These are phyloP conservation scores for Phytophthora colocasiae DNA, from an alignment of 352 stramenopile genomes.

Conservation along the genomic window DNA sequence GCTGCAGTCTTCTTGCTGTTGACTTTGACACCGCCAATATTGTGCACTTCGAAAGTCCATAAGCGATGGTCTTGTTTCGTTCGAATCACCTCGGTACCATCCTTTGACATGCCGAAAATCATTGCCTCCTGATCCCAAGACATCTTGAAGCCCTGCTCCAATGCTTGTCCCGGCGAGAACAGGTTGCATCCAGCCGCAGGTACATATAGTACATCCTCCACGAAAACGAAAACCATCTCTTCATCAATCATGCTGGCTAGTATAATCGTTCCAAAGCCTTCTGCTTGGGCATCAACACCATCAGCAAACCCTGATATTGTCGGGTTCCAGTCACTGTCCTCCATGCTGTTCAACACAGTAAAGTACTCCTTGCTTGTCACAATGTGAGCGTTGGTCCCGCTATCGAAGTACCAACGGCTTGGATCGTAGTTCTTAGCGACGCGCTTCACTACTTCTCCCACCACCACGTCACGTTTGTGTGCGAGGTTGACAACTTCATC, in stretches of 20 bases:
- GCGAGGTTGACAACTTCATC: too few species aligned
- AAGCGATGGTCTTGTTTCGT: neutral
- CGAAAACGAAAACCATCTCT: conserved; percentile 14
- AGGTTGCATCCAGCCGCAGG: conserved; percentile 18
- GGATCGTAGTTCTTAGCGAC: conserved; percentile 2
- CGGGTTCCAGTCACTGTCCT: conserved; percentile 22
- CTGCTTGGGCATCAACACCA: conserved; percentile 1
- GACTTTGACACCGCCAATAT: conserved; percentile 1
- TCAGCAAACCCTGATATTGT: conserved; percentile 11
- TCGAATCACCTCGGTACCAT: conserved; percentile 17
- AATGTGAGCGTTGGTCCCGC: conserved; percentile 21
- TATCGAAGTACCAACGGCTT: conserved; percentile 24
- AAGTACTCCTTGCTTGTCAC: conserved; percentile 26
- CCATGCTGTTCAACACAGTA: conserved; percentile 13
- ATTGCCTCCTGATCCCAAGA: conserved; percentile 4
- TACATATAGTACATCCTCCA: conserved; percentile 20
- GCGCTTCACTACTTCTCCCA: conserved; percentile 1
- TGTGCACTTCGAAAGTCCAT: conserved; percentile 23
- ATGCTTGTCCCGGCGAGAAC: conserved; percentile 16
- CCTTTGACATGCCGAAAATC: conserved; percentile 15
- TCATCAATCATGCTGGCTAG: conserved; percentile 14
- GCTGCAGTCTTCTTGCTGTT: neutral
- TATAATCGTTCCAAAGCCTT: conserved; percentile 24
- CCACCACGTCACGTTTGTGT: conserved; percentile 4
- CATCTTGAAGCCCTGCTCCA: conserved; percentile 21